Evolutionary conservation across 2,329 filamentous ascomycete genomes (phyloP).

Genomic region (Fusarium sp.): DNA sequence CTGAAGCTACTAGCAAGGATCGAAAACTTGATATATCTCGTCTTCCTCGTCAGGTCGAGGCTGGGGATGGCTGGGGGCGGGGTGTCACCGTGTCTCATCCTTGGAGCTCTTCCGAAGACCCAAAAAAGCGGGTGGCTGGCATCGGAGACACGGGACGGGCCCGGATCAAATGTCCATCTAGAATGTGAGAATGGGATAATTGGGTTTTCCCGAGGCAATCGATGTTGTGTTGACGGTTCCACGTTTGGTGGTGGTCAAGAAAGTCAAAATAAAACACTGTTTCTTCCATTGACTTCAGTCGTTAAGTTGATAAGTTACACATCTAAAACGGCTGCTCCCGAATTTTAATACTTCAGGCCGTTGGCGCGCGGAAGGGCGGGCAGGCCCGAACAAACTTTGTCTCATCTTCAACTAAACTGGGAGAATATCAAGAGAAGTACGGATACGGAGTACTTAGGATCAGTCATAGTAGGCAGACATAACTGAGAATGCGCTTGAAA

Average conservation of each 20-base stretch:
- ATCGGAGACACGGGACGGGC: constrained; percentile 28
- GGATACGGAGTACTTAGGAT: neutral
- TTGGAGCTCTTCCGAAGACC: constrained; percentile 17
- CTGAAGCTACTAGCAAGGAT: constrained; percentile 27
- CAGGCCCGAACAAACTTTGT: constrained; percentile 38
- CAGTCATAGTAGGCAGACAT: neutral
- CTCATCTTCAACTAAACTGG: neutral
- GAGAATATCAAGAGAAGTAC: neutral
- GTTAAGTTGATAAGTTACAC: neutral
- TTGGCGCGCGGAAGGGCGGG: constrained; percentile 37
- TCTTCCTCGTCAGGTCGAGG: constrained; percentile 26
- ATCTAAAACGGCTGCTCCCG: constrained; percentile 7
- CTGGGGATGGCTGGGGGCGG: constrained; percentile 37
- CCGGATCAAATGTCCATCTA: constrained; percentile 14
- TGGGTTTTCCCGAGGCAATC: neutral
- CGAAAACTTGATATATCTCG: constrained; percentile 23
- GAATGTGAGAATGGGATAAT: constrained; percentile 19
- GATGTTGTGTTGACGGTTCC: neutral
- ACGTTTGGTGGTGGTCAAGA: neutral
- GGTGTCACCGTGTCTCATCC: constrained; percentile 21
- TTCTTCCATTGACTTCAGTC: neutral
- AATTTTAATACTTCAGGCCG: neutral
- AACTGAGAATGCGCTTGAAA: neutral
- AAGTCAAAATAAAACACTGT: neutral
- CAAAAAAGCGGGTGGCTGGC: constrained; percentile 36